Evolutionary conservation across 305 asterid genomes (phyloP).

Genomic region (Fraxinus angustifolia): DNA sequence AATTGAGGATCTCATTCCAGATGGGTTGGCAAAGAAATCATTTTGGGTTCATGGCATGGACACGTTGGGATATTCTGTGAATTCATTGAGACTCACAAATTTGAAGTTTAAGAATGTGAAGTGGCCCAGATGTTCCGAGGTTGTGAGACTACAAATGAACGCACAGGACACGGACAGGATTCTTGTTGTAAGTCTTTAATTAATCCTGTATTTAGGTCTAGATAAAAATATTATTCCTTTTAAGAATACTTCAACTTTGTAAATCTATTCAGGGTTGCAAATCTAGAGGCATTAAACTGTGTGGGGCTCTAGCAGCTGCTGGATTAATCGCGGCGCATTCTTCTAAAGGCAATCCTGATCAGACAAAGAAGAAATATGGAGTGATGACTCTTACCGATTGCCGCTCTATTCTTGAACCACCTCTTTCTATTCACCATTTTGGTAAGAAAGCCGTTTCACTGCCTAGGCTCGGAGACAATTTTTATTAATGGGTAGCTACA

Average conservation of each 20-base stretch:
- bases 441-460: slow-evolving; percentile 28
- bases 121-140: slow-evolving; percentile 44
- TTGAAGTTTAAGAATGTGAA: slow-evolving; percentile 39
- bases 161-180: slow-evolving; percentile 34
- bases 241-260: background rate
- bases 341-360: slow-evolving; percentile 27
- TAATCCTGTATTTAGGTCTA: background rate
- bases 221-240: background rate
- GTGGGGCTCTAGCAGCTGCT: slow-evolving; percentile 66
- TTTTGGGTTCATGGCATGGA: slow-evolving; percentile 67
- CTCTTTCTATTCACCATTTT: slow-evolving; percentile 40
- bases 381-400: slow-evolving; percentile 66
- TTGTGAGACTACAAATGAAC: slow-evolving; percentile 49
- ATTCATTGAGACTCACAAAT: slow-evolving; percentile 48
- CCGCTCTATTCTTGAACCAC: slow-evolving; percentile 58
- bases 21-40: slow-evolving; percentile 46
- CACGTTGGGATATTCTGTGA: slow-evolving; percentile 57
- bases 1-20: slow-evolving; percentile 48
- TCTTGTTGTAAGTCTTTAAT: slow-evolving; percentile 37
- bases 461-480: background rate
- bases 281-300: slow-evolving; percentile 59
- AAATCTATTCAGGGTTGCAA: slow-evolving; percentile 48
- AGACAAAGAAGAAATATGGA: slow-evolving; percentile 49
- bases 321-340: slow-evolving; percentile 59
- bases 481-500: background rate